Percentiles rank a stretch among this genome's conserved stretches.
Conservation (phyloP, 1,284 basidiomycete genomes). For the Apiotrichum mycotoxinovorans region DNA sequence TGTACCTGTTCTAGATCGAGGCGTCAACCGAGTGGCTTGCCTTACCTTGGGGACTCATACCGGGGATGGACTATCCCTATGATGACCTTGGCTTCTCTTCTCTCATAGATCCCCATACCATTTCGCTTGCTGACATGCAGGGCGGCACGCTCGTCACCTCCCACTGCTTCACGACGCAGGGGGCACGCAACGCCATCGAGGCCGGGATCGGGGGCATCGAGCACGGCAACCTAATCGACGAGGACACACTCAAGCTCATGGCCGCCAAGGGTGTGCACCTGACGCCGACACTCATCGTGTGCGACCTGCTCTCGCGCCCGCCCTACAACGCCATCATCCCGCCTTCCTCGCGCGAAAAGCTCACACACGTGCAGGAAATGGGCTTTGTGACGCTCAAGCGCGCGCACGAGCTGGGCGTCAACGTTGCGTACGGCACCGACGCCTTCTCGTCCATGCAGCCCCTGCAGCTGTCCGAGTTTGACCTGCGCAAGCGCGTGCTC, state of each 20-base stretch:
- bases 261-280: conserved; percentile 50
- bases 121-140: not conserved
- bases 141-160: conserved; percentile 32
- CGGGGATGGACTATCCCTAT: too few species aligned
- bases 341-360: conserved; percentile 20
- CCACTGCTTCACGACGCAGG: conserved; percentile 37
- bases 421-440: conserved; percentile 25
- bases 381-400: conserved; percentile 21
- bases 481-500: conserved; percentile 51
- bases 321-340: conserved; percentile 21
- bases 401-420: conserved; percentile 34
- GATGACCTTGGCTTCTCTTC: too few species aligned
- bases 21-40: too few species aligned
- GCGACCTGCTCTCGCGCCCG: conserved; percentile 17
- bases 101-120: too few species aligned
- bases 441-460: conserved; percentile 14
- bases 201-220: conserved; percentile 52
- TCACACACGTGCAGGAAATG: conserved; percentile 18
- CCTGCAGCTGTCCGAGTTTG: conserved; percentile 44
- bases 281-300: conserved; percentile 52
- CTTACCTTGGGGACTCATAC: too few species aligned
- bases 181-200: conserved; percentile 36
- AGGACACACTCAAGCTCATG: conserved; percentile 29
- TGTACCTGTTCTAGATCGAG: too few species aligned
- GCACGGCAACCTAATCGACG: conserved; percentile 51